A percentile compares a stretch with the other conserved stretches of the same genome.
Conservation (phyloP, 108 stramenopile genomes). For the Cyclotella cryptica region DNA sequence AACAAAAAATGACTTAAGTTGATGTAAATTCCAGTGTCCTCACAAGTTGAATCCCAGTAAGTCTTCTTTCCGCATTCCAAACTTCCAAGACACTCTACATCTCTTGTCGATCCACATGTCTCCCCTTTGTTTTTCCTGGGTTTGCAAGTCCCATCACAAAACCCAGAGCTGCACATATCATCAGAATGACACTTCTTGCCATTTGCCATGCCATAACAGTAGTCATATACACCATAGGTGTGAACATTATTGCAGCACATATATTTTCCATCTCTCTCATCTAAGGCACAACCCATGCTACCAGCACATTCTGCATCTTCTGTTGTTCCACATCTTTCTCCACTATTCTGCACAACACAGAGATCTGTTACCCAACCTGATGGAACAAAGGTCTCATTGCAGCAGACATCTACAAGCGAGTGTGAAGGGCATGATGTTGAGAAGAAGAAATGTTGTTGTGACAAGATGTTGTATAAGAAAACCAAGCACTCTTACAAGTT, state of each 20-base stretch:
- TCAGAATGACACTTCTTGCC: neutral
- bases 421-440: too few relatives aligned
- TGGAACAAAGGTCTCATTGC: too few relatives aligned
- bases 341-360: too few relatives aligned
- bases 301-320: neutral
- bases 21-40: too few relatives aligned
- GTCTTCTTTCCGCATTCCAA: neutral
- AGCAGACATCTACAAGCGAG: too few relatives aligned
- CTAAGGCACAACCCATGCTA: neutral
- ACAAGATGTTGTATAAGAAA: too few relatives aligned
- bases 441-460: too few relatives aligned
- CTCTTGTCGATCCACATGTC: neutral
- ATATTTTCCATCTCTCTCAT: constrained; percentile 13
- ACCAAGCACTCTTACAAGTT: too few relatives aligned
- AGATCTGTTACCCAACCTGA: too few relatives aligned
- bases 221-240: too few relatives aligned
- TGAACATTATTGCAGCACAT: neutral
- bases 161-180: neutral
- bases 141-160: neutral
- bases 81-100: neutral
- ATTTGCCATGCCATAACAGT: constrained; percentile 2
- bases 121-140: neutral
- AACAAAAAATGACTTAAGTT: too few relatives aligned
- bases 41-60: too few relatives aligned
- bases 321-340: neutral